phyloP scores from a whole-genome alignment of 2,329 filamentous ascomycete genomes.

The Septoria petroselini region DNA sequence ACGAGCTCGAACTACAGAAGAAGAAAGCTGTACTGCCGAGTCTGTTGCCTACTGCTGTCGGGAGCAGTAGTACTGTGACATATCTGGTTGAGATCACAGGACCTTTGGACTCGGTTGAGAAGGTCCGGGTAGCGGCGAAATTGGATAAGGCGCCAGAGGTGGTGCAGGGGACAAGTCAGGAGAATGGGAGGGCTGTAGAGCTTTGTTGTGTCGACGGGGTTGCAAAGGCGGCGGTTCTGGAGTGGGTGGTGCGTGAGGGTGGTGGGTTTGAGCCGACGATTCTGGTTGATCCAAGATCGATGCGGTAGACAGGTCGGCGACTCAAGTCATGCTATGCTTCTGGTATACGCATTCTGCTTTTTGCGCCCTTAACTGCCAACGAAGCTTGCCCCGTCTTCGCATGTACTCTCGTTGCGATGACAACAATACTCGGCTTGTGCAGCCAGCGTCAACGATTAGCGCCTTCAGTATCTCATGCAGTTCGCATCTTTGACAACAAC shows the following conservation, averaged over 20 bases:
- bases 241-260: slow-evolving; percentile 25
- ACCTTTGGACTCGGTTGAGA: slow-evolving; percentile 29
- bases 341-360: no score
- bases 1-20: slow-evolving; percentile 35
- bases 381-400: no score
- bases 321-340: no score
- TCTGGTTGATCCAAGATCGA: slow-evolving; percentile 28
- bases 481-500: no score
- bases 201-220: slow-evolving; percentile 34
- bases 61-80: slow-evolving; percentile 20
- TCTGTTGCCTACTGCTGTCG: slow-evolving; percentile 21
- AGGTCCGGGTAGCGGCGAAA: slow-evolving; percentile 30
- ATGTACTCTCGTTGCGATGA: no score
- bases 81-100: slow-evolving; percentile 37
- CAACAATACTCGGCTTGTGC: no score
- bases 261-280: slow-evolving; percentile 30
- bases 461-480: no score
- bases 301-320: slow-evolving; percentile 12
- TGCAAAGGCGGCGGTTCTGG: slow-evolving; percentile 28
- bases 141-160: slow-evolving; percentile 29
- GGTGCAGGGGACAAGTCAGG: slow-evolving; percentile 29
- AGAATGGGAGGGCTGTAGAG: slow-evolving; percentile 28
- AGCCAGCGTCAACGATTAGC: no score
- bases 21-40: slow-evolving; percentile 29
- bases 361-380: no score